A percentile compares a stretch with the other conserved stretches of the same genome.
Conservation (phyloP, 768 basidiomycete genomes). For the Leucocoprinus birnbaumii region DNA sequence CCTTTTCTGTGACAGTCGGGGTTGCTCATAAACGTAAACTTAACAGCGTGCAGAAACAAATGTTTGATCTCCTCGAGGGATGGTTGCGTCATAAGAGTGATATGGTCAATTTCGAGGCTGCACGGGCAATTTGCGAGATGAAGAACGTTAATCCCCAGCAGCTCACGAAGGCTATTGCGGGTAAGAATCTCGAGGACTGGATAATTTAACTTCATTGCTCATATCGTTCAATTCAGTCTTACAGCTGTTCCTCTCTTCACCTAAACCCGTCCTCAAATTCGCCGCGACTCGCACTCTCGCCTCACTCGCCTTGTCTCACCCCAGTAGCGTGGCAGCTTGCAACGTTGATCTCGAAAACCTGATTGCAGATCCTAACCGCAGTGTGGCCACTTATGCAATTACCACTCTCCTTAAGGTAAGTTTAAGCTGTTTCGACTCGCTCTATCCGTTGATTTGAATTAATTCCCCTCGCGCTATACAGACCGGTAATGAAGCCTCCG, state of each 20-base stretch:
- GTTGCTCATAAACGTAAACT: slow-evolving; percentile 7
- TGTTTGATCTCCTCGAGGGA: slow-evolving; percentile 90
- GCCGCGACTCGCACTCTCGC: slow-evolving; percentile 96
- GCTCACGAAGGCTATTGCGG: slow-evolving; percentile 84
- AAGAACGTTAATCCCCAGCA: slow-evolving; percentile 76
- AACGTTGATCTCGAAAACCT: slow-evolving; percentile 97
- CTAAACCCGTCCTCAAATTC: slow-evolving; percentile 93
- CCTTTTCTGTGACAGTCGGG: not conserved
- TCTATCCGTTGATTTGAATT: not conserved
- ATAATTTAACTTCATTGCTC: slow-evolving; percentile 4
- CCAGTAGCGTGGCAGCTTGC: slow-evolving; percentile 83
- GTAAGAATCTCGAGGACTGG: slow-evolving; percentile 41
- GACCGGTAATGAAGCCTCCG: slow-evolving; percentile 99
- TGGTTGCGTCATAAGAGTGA: slow-evolving; percentile 99
- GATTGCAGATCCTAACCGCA: slow-evolving; percentile 93
- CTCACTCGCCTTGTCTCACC: slow-evolving; percentile 82
- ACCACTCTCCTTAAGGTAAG: slow-evolving; percentile 93
- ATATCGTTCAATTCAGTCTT: slow-evolving; percentile 57
- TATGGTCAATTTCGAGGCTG: slow-evolving; percentile 99
- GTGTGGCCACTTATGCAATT: slow-evolving; percentile 97
- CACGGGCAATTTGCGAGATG: slow-evolving; percentile 97
- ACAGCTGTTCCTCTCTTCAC: slow-evolving; percentile 93
- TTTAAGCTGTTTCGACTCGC: not conserved
- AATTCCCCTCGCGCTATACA: slow-evolving; percentile 24
- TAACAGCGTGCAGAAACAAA: slow-evolving; percentile 81